These are phyloP conservation scores for Clavispora asparagi DNA, from an alignment of 805 yeast genomes.

Conservation along the genomic window DNA sequence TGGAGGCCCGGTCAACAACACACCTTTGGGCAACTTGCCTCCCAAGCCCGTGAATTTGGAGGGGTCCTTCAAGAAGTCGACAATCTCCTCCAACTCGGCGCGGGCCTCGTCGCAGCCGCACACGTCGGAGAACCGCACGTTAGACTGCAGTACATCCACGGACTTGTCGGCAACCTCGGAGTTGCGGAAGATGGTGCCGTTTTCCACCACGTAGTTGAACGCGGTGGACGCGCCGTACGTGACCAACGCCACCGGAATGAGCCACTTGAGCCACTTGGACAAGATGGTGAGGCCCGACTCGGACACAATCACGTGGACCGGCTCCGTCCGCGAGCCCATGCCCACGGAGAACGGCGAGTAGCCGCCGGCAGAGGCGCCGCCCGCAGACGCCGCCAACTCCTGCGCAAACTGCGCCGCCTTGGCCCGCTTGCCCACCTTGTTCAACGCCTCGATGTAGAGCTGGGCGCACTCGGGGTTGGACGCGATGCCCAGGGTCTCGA, in stretches of 20 bases:
- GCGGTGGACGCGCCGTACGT: conserved; percentile 79
- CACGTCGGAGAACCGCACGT: conserved; percentile 87
- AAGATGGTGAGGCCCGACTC: conserved; percentile 76
- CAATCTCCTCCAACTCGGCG: conserved; percentile 94
- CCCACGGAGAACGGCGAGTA: conserved; percentile 28
- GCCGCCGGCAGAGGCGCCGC: conserved; percentile 1
- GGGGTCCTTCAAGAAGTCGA: conserved; percentile 95
- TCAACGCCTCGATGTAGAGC: conserved; percentile 76
- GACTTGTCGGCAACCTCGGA: conserved; percentile 71
- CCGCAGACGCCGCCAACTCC: conserved; percentile 21
- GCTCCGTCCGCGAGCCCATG: conserved; percentile 68
- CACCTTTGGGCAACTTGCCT: conserved; percentile 97
- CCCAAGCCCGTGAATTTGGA: conserved; percentile 94
- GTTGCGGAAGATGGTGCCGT: conserved; percentile 73
- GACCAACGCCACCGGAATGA: conserved; percentile 72
- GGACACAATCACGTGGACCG: conserved; percentile 88
- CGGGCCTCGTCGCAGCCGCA: conserved; percentile 99
- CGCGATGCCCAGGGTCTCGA: conserved; percentile 91
- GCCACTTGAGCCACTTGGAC: conserved; percentile 86
- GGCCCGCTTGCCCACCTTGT: conserved; percentile 66
- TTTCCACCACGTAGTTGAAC: conserved; percentile 74
- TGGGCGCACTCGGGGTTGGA: conserved; percentile 72
- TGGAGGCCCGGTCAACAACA: conserved; percentile 94
- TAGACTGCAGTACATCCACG: conserved; percentile 78
- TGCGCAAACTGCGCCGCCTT: conserved; percentile 69